phyloP scores from a whole-genome alignment of 306 rosid genomes.

The Morella rubra region DNA sequence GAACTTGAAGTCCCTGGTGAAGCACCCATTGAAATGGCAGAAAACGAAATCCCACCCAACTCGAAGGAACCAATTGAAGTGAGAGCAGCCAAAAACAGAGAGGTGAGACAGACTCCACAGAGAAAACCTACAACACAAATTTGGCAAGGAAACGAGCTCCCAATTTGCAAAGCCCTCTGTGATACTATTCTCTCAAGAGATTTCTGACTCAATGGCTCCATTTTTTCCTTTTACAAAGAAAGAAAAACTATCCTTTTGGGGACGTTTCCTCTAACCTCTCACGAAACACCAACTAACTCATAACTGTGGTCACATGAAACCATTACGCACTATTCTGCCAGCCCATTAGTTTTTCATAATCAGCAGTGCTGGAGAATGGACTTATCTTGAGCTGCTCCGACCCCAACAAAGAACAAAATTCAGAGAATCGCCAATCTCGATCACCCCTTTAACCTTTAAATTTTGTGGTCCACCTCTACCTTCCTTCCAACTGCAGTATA shows the following conservation, averaged over 20 bases:
- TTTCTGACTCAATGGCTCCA: slow-evolving; percentile 61
- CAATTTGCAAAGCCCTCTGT: slow-evolving; percentile 84
- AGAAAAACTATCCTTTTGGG: slow-evolving; percentile 5
- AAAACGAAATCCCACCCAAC: slow-evolving; percentile 53
- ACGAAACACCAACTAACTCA: slow-evolving; percentile 36
- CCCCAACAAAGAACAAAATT: slow-evolving; percentile 16
- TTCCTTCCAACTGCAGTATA: no score
- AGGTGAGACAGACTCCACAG: slow-evolving; percentile 74
- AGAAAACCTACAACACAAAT: slow-evolving; percentile 90
- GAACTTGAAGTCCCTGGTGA: slow-evolving; percentile 51
- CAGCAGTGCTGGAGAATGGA: slow-evolving; percentile 21
- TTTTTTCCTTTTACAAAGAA: slow-evolving; percentile 11
- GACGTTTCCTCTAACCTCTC: slow-evolving; percentile 16
- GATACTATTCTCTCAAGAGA: slow-evolving; percentile 76
- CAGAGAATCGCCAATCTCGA: slow-evolving; percentile 34
- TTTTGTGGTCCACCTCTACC: slow-evolving; percentile 28
- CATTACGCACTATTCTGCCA: slow-evolving; percentile 12
- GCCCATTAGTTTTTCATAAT: background rate
- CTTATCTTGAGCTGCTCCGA: slow-evolving; percentile 23
- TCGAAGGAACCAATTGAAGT: slow-evolving; percentile 68
- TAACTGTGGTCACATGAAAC: slow-evolving; percentile 43
- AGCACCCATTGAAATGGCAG: slow-evolving; percentile 39
- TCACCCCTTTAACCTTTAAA: slow-evolving; percentile 26
- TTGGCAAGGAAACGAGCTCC: slow-evolving; percentile 77
- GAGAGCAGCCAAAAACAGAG: slow-evolving; percentile 71